Evolutionary conservation across 1,139 yeast genomes (phyloP), one percentile per base, ranked within the genome.

Genomic region (Candida sp.): DNA sequence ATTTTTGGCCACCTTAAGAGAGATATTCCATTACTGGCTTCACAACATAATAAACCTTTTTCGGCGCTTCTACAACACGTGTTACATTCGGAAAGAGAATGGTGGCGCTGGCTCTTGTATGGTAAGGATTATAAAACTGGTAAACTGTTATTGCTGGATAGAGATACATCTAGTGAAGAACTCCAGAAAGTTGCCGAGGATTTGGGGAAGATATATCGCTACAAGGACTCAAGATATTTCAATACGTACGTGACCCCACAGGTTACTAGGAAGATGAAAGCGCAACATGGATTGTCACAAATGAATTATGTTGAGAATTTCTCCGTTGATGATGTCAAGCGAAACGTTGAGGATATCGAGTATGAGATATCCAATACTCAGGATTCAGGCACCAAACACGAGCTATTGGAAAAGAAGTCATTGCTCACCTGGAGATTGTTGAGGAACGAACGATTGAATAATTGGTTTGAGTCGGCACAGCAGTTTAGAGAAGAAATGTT

Each of bases 51-150:
- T 50, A 42, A 58, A 9, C 68, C 63, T 31, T 65, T 67, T 49
- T 60, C 69, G 7, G 67, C 59, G 42, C 55, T 74, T 44, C 50
- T 76, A 5, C 72, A 64, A 49, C 68, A 65, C 33, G 46, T 75
- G 34, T 57, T 62, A 0, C 44, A 56, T 1, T 58, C 70, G 1
- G 82, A 77, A 50, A 63, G 62, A 39, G 55, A 60, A 33, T 76
- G 81, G 81, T 73, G 77, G 78, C 67, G 66, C 5, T 77, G 79
- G 78, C 62, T 77, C 33, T 62, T 77, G 4, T 68, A 72, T 50
- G 74, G 75, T 3, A 75, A 75, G 49, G 77, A 73, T 49, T 61
- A 67, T 5, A 57, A 72, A 7, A 66, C 71, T 5, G 71, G 72
- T 17, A 64, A 67, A 42, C 62, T 73, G 3, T 61, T 72, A 30